Evolutionary conservation across 2,329 filamentous ascomycete genomes (phyloP).

Genomic region (Cucurbitaria berberidis): DNA sequence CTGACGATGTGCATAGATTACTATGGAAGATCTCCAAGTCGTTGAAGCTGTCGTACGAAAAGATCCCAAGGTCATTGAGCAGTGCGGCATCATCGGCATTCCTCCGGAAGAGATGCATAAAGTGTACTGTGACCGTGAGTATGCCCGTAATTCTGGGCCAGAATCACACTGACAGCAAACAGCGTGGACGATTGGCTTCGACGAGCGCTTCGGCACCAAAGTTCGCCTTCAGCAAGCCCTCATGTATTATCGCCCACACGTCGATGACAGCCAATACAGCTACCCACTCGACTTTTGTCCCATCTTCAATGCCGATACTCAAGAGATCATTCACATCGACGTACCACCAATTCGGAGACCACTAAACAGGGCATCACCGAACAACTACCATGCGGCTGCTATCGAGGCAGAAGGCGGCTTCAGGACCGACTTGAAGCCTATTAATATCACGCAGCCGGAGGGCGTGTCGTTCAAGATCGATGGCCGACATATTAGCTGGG

Average conservation of each 20-base stretch:
- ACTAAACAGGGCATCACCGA: constrained; percentile 71
- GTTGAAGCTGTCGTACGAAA: constrained; percentile 78
- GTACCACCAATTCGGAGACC: constrained; percentile 78
- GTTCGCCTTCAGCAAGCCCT: constrained; percentile 87
- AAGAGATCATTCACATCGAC: constrained; percentile 82
- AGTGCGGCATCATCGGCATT: constrained; percentile 83
- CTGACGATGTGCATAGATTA: constrained; percentile 64
- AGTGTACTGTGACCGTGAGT: constrained; percentile 86
- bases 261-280: constrained; percentile 88
- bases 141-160: background rate
- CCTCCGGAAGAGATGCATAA: constrained; percentile 87
- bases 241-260: constrained; percentile 90
- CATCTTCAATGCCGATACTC: constrained; percentile 82
- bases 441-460: constrained; percentile 86
- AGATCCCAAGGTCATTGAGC: constrained; percentile 87
- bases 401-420: constrained; percentile 78
- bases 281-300: constrained; percentile 94
- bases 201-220: constrained; percentile 82
- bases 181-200: constrained; percentile 94
- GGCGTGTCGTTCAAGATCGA: constrained; percentile 84
- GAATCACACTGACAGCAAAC: constrained; percentile 17
- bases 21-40: constrained; percentile 84
- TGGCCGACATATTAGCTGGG: constrained; percentile 80
- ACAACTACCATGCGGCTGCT: constrained; percentile 79
- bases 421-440: constrained; percentile 79